Conservation (phyloP, 176 grass and related monocot species). For the Dactylis glomerata region DNA sequence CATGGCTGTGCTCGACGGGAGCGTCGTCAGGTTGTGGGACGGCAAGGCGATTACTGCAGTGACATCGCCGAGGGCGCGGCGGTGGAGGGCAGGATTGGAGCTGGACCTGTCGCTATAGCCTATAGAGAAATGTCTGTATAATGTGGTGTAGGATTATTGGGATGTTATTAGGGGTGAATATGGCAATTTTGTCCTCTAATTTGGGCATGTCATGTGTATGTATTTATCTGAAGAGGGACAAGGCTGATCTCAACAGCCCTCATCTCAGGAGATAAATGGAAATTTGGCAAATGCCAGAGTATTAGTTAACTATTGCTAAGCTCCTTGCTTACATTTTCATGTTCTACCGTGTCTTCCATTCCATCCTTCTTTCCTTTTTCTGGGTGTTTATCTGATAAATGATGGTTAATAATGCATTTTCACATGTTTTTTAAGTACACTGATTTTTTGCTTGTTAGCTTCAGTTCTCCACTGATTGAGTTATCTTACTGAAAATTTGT, state of each 20-base stretch:
- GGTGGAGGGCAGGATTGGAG: conserved; percentile 16
- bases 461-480: background rate
- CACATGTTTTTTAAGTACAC: no score
- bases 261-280: background rate
- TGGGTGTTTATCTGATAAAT: background rate
- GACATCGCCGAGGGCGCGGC: background rate
- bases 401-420: background rate
- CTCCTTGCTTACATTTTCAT: conserved; percentile 1
- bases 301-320: background rate
- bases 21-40: conserved; percentile 63
- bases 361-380: background rate
- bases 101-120: conserved; percentile 19
- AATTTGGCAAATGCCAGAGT: conserved; percentile 28
- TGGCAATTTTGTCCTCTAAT: conserved; percentile 13
- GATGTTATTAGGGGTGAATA: background rate
- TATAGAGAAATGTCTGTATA: conserved; percentile 2
- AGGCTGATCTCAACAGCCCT: background rate
- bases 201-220: background rate
- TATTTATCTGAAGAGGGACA: background rate
- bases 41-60: conserved; percentile 11
- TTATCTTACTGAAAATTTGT: background rate
- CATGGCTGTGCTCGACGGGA: conserved; percentile 54
- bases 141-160: background rate
- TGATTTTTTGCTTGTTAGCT: background rate
- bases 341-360: background rate